Base-by-base conservation (phyloP, 164 flowering plant species). In the Macadamia tetraphylla region DNA sequence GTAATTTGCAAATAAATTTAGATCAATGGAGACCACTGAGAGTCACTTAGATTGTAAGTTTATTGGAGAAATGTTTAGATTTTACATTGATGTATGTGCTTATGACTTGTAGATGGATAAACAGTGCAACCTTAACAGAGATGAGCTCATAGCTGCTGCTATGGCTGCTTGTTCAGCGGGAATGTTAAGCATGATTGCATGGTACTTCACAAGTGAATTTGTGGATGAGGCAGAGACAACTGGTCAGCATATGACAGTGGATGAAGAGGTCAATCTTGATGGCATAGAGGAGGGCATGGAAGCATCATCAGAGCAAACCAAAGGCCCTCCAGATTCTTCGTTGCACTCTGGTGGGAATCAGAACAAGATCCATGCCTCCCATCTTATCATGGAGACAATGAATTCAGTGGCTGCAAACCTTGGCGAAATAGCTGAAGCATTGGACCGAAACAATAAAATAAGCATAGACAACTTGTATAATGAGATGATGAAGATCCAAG, bases 81-180 rank as follows among this genome's bases (percentile, higher is more conserved):
- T 53, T 53, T 14, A 17, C 6, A 14, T 5, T 53, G 18, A 53
- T 53, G 13, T 53, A 53, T 53, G 15, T 29, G 35, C 48, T 44
- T 63, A 9, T 63, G 56, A 29, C 9, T 17, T 44, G 52, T 23
- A 63, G 56, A 63, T 63, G 66, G 15, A 63, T 63, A 63, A 63
- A 13, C 40, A 29, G 23, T 32, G 35, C 30, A 63, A 46, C n/a
- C 56, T 13, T 6, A 48, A 29, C 6, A 48, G 29, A 11, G 56
- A 63, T 13, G 66, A 63, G 66, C n/a, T 63, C 32, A 46, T 48
- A 23, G 55, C 56, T 48, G 66, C 56, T 23, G 56, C 46, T 46
- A 1, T 59, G 10, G 56, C 66, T 63, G 66, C 66, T 63, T 63
- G 56, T 63, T 12, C 66, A 63, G 66, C 66, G 29, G 48, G 56